phyloP scores from a whole-genome alignment of 768 basidiomycete genomes.

The Mycena maculata region DNA sequence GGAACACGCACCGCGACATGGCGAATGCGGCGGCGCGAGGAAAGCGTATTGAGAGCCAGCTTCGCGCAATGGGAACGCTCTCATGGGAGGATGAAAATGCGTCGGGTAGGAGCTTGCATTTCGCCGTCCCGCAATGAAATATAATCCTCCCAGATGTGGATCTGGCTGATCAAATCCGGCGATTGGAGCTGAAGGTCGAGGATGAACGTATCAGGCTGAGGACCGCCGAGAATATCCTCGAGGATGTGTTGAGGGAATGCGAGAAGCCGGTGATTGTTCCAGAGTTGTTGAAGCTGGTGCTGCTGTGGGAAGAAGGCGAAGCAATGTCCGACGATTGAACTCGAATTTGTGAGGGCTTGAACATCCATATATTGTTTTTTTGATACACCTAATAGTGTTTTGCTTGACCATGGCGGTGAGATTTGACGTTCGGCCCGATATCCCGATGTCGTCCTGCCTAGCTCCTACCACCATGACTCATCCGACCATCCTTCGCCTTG shows the following conservation, averaged over 20 bases:
- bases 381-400: too few relatives aligned
- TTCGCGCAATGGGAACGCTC: slow-evolving; percentile 1
- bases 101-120: not conserved
- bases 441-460: not conserved
- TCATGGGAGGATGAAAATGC: not conserved
- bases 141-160: not conserved
- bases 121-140: not conserved
- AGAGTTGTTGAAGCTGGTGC: slow-evolving; percentile 14
- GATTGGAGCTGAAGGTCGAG: not conserved
- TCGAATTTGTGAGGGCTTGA: too few relatives aligned
- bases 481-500: not conserved
- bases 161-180: not conserved
- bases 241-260: slow-evolving; percentile 31
- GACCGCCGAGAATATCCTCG: slow-evolving; percentile 14
- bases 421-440: too few relatives aligned
- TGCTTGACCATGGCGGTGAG: too few relatives aligned
- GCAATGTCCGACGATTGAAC: too few relatives aligned
- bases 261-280: slow-evolving; percentile 27
- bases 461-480: not conserved
- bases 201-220: slow-evolving; percentile 9
- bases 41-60: not conserved
- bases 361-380: too few relatives aligned
- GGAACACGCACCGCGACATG: slow-evolving; percentile 12
- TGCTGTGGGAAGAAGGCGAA: not conserved
- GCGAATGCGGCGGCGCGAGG: slow-evolving; percentile 20